Evolutionary conservation across 1,284 basidiomycete species (phyloP).

Genomic region (Takashimella tepidaria): DNA sequence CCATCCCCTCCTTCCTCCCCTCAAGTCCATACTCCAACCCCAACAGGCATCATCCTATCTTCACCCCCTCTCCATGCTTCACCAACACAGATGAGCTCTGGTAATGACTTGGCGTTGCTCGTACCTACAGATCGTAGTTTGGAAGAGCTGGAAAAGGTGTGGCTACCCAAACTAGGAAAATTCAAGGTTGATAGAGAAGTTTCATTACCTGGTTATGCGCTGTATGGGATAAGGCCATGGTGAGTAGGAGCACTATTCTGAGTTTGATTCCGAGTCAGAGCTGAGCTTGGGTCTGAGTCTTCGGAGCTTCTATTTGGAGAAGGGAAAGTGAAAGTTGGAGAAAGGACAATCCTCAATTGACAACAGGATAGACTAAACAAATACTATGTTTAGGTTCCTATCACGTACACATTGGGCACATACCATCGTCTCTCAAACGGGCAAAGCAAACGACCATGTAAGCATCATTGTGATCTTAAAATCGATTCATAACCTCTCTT

Average conservation of each 20-base stretch:
- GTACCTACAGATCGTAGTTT: conserved; percentile 37
- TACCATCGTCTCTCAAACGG: conserved; percentile 40
- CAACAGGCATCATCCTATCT: neutral
- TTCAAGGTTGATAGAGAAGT: conserved; percentile 36
- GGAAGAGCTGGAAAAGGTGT: conserved; percentile 37
- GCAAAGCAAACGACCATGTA: conserved; percentile 41
- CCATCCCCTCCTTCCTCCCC: neutral
- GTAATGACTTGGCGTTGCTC: conserved; percentile 14
- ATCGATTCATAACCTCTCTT: too few relatives aligned
- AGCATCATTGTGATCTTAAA: too few relatives aligned
- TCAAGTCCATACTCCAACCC: neutral
- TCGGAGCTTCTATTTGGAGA: neutral
- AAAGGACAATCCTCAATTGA: neutral
- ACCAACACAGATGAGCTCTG: neutral
- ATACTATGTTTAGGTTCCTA: conserved; percentile 39
- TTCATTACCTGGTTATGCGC: conserved; percentile 32
- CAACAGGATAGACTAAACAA: conserved; percentile 5
- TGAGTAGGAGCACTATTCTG: conserved; percentile 14
- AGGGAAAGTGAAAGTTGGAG: neutral
- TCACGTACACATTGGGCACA: conserved; percentile 39
- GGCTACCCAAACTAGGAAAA: conserved; percentile 32
- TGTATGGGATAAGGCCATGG: conserved; percentile 40
- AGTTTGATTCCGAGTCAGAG: neutral
- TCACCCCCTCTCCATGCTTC: neutral
- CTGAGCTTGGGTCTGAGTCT: neutral